These are phyloP conservation scores for Ambrosiella beaveri DNA, from an alignment of 2,329 filamentous ascomycete genomes.

Conservation along the genomic window DNA sequence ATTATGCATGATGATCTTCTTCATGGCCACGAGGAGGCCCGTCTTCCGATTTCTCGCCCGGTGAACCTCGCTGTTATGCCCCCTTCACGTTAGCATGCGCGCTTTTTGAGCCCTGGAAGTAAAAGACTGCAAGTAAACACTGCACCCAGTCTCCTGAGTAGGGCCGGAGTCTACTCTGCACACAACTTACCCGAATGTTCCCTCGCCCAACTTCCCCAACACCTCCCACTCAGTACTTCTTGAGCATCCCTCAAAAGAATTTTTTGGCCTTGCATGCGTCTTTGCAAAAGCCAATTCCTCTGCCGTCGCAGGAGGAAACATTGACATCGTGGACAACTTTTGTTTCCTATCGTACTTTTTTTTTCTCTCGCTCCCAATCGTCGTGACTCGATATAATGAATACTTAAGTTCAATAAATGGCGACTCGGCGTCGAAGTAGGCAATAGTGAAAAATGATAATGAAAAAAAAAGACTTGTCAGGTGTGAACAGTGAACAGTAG, in stretches of 20 bases:
- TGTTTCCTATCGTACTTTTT: no score
- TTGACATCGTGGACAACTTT: background rate
- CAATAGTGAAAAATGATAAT: no score
- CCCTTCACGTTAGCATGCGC: background rate
- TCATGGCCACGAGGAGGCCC: slow-evolving; percentile 65
- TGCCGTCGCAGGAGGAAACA: slow-evolving; percentile 1
- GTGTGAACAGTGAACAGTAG: no score
- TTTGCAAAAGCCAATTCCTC: slow-evolving; percentile 32
- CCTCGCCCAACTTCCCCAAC: slow-evolving; percentile 73
- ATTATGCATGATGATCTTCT: slow-evolving; percentile 99
- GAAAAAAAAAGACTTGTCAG: slow-evolving; percentile 21
- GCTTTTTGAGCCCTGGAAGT: no score
- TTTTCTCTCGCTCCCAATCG: no score
- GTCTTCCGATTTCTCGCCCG: slow-evolving; percentile 65
- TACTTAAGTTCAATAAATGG: no score
- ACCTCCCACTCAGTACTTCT: slow-evolving; percentile 66
- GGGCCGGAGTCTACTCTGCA: slow-evolving; percentile 22
- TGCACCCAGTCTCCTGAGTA: background rate
- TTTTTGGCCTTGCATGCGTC: slow-evolving; percentile 35
- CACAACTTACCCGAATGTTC: slow-evolving; percentile 54
- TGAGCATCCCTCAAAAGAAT: slow-evolving; percentile 69
- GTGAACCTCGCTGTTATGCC: slow-evolving; percentile 49
- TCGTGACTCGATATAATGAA: no score
- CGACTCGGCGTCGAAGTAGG: no score
- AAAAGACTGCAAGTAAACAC: no score